A percentile compares a stretch with the other conserved stretches of the same genome.
Evolutionary conservation across 768 basidiomycete species (phyloP).

Genomic region (Podaxis mareebaensis): DNA sequence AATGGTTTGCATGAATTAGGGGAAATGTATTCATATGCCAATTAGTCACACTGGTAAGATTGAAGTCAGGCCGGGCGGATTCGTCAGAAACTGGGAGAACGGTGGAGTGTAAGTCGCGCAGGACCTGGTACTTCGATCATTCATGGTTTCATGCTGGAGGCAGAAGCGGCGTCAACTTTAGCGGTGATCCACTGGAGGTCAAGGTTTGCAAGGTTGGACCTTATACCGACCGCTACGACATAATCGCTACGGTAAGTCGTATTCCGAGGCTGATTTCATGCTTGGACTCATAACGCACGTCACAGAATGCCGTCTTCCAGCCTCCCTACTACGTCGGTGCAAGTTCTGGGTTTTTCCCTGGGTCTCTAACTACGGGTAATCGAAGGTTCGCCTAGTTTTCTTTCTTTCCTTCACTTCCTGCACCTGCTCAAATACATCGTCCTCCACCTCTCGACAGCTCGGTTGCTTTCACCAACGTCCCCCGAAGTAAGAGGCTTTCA

Average conservation of each 20-base stretch:
- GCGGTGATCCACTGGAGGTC: slow-evolving; percentile 33
- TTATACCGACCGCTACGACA: slow-evolving; percentile 28
- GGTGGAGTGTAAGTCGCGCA: slow-evolving; percentile 25
- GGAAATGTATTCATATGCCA: not conserved
- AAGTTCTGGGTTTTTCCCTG: slow-evolving; percentile 16
- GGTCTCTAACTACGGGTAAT: slow-evolving; percentile 16
- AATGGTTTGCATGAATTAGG: not conserved
- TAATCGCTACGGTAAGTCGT: slow-evolving; percentile 36
- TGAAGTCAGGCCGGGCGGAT: slow-evolving; percentile 35
- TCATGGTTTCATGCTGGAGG: not conserved
- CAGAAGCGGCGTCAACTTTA: slow-evolving; percentile 37
- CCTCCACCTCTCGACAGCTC: slow-evolving; percentile 23
- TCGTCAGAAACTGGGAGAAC: slow-evolving; percentile 30
- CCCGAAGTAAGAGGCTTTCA: slow-evolving; percentile 31
- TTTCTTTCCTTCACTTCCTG: not conserved
- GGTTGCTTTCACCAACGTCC: slow-evolving; percentile 36
- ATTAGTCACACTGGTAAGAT: slow-evolving; percentile 36
- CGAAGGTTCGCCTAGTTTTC: slow-evolving; percentile 22
- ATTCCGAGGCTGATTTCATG: not conserved
- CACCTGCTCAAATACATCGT: not conserved
- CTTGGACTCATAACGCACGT: not conserved
- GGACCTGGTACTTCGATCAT: not conserved
- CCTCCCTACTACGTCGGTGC: slow-evolving; percentile 42
- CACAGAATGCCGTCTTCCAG: slow-evolving; percentile 40
- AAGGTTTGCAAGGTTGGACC: slow-evolving; percentile 27